These are phyloP conservation scores for Ensete ventricosum DNA, from an alignment of 176 grass and related monocot genomes.

Conservation along the genomic window DNA sequence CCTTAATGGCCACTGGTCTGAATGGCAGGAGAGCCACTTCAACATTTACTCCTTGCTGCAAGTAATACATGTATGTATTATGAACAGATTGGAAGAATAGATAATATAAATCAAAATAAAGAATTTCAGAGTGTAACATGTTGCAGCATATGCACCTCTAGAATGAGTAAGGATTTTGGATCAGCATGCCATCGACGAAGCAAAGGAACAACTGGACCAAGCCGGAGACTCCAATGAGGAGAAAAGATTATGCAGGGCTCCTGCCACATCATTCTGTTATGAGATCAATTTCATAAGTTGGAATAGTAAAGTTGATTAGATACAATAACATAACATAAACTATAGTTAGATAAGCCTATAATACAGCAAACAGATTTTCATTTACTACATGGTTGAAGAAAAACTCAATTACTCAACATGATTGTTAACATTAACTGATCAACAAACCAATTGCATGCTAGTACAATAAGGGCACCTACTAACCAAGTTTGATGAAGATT, in stretches of 20 bases:
- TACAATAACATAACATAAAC: slow-evolving; percentile 3
- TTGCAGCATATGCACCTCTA: slow-evolving; percentile 39
- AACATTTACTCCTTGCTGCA: slow-evolving; percentile 62
- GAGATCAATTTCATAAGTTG: slow-evolving; percentile 23
- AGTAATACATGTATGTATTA: slow-evolving; percentile 14
- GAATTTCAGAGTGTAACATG: neutral
- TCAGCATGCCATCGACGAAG: slow-evolving; percentile 71
- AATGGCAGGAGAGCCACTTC: slow-evolving; percentile 68
- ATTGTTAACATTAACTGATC: too few relatives aligned
- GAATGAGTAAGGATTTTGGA: slow-evolving; percentile 56
- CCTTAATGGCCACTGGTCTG: slow-evolving; percentile 47
- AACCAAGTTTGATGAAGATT: neutral
- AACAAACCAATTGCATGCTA: too few relatives aligned
- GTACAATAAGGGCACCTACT: neutral
- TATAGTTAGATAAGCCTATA: neutral
- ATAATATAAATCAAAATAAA: neutral
- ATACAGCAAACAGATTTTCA: neutral
- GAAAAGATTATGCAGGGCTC: slow-evolving; percentile 82
- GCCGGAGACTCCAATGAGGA: slow-evolving; percentile 71
- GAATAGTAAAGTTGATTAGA: slow-evolving; percentile 6
- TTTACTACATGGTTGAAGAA: neutral
- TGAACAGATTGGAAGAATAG: slow-evolving; percentile 1
- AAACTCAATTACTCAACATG: neutral
- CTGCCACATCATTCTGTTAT: slow-evolving; percentile 63
- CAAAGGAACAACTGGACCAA: slow-evolving; percentile 58